Evolutionary conservation across 2,329 filamentous ascomycete genomes (phyloP), one percentile per base, ranked within the genome.

Genomic region (Trichothecium roseum): DNA sequence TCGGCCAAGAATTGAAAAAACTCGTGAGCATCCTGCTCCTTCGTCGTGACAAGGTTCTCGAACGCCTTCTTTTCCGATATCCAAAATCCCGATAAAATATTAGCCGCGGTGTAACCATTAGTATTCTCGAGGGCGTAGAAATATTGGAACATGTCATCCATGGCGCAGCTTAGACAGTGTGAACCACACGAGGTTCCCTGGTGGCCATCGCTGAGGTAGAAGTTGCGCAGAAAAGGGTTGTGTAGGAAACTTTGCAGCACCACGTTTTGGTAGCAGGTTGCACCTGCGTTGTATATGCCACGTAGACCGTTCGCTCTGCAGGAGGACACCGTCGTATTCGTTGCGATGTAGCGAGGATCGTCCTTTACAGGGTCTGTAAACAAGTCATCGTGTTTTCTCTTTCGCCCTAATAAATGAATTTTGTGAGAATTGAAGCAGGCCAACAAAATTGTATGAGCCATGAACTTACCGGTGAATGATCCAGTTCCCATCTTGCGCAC

Each of bases 201-300:
- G 57, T 98, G 89, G 1, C 88, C 86, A 54, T 94, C 88, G 28
- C 83, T 81, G 5, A 98, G 78, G 56, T 94, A 96, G 58, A 85
- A 96, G 47, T 89, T 88, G 40, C 85, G 79, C 20, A 98, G 72
- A 30, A 95, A 72, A 1, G 89, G 89, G 52, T 96, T 95, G 62
- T 95, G 89, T 37, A 96, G 74, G 47, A 98, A 78, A 38, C 83
- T 87, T 57, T 96, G 91, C 13, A 98, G 69, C 32, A 96, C 87
- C 20, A 95, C 89, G 48, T 91, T 94, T 71, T 96, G 89, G 60
- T 95, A 98, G 64, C 89, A 98, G 9, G 91, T 96, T 39, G 93
- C 87, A n/a, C 89, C 91, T 55, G 94, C 89, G 52, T 96, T 98
- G 60, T 94, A 95, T 41, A 98, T 81, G 22, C 89, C 89, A 26